Evolutionary conservation across 1,284 basidiomycete genomes (phyloP), one percentile per base, ranked within the genome.

Genomic region (Fomitiporia mediterranea): DNA sequence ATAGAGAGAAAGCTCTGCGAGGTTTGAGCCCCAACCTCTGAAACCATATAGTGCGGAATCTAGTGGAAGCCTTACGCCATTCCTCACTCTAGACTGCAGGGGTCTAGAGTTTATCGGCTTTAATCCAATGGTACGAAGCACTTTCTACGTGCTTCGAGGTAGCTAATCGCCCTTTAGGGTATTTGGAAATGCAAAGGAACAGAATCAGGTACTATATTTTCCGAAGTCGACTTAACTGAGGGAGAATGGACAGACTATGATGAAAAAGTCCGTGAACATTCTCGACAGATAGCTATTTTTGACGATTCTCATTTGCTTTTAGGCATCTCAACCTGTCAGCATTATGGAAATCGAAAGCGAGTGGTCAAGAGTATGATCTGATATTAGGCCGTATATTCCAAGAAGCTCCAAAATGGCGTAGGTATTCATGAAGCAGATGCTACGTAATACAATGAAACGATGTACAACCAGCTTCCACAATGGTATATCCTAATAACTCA

Each of bases 171-270:
- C 25, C 9, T 30, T 15, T 50, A 86, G 83, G 89, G 89, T 0
- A 70, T 64, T 1, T 91, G 89, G 89, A 82, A 78, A 65, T 91
- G 88, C 62, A 72, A 74, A 46, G 89, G 89, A 9, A 65, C 62
- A 11, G 72, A 75, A 30, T 81, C 74, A 0, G 77, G 78, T 3
- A 79, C 77, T 0, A 58, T 68, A 0, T 90, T 91, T 63, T 38
- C 69, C n/a, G 81, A 89, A 3, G 77, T 89, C 11, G 81, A 84
- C 44, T 69, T 91, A 27, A 69, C 70, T 8, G 81, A 83, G 6
- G 77, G 73, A 9, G 86, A 89, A 69, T 91, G 89, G 89, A 77
- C 75, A 9, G 89, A 91, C 62, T 91, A 91, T 61, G 89, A 91
- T 63, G 89, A 91, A 66, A 88, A 89, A 77, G 89, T 84, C 51